Base-by-base conservation (phyloP, 2,329 filamentous ascomycete genomes). In the Aspergillus puulaauensis region DNA sequence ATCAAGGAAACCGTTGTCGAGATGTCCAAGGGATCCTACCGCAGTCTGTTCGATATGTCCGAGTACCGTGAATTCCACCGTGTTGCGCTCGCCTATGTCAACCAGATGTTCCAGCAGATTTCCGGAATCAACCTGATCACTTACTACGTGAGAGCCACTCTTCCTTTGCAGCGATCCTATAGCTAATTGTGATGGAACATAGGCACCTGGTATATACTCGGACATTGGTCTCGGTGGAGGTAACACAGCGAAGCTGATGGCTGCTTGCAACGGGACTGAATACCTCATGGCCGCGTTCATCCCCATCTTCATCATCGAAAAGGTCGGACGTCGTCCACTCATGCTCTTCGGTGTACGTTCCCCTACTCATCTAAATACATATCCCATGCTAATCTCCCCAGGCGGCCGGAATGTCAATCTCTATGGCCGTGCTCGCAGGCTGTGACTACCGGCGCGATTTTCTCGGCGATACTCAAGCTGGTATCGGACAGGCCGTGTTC, bases 391-490 rank as follows among this genome's bases (percentile, higher is more conserved):
- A 47, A 51, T 15, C 11, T 8, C 1, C 7, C 7, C 41, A 57
- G 55, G 84, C 85, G 0, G 75, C 83, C 31, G 86, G 86, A 0
- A 86, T 87, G 77, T 84, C 84, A 31, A 68, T 81, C 2, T 85
- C 83, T 50, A 90, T 91, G 88, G 82, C 86, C 1, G 80, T 90
- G 23, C 67, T 82, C 1, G 75, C 78, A 4, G 67, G 71, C 24
- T 64, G 66, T 12, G 50, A 58, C 56, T 54, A 54, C 27, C 55
- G 48, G 17, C 37, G 47, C 17, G 19, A 19, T 1, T 7, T 27
- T 46, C 54, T 61, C 17, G 58, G 48, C 12, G 60, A 61, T 46
- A 59, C 53, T 8, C 54, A 56, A 45, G 61, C 43, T 35, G 61
- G 33, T 64, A 57, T 51, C 54, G 59, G 9, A 35, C 63, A 43